These are phyloP conservation scores for Avena insularis DNA, from an alignment of 176 grass and related monocot species.

Conservation along the genomic window DNA sequence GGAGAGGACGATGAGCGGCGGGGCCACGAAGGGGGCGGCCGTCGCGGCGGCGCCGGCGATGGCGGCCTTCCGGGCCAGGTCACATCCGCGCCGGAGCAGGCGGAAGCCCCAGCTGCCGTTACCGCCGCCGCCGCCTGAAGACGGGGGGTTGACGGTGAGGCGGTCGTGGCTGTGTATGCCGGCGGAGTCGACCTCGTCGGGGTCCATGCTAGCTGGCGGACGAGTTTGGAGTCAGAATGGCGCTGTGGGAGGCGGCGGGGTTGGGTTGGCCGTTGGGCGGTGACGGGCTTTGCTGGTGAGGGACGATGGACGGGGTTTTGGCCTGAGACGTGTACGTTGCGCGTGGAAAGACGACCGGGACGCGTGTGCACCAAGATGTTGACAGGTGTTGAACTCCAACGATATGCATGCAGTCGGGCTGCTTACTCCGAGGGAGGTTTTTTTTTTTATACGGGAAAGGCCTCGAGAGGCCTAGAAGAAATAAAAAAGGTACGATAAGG, in stretches of 20 bases:
- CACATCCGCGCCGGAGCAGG: conserved; percentile 42
- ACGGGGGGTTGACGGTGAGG: background rate
- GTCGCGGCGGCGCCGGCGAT: conserved; percentile 20
- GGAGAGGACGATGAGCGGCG: conserved; percentile 36
- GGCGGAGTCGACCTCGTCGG: background rate
- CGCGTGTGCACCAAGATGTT: background rate
- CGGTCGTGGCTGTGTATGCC: background rate
- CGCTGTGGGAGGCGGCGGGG: background rate
- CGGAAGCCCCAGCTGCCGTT: background rate
- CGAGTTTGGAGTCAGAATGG: background rate
- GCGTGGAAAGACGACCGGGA: background rate
- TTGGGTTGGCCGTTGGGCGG: background rate
- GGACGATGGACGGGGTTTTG: background rate
- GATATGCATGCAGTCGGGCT: background rate
- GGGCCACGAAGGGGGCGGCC: conserved; percentile 34
- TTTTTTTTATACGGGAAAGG: too few relatives aligned
- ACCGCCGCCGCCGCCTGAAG: background rate
- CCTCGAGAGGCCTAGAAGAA: too few relatives aligned
- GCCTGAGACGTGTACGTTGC: background rate
- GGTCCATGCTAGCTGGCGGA: background rate
- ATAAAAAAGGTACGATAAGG: too few relatives aligned
- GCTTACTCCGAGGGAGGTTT: background rate
- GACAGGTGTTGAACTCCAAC: background rate
- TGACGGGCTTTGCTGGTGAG: background rate
- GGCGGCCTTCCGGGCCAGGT: conserved; percentile 37